Base-by-base conservation (phyloP, 768 basidiomycete genomes). In the Nidularia pulvinata region DNA sequence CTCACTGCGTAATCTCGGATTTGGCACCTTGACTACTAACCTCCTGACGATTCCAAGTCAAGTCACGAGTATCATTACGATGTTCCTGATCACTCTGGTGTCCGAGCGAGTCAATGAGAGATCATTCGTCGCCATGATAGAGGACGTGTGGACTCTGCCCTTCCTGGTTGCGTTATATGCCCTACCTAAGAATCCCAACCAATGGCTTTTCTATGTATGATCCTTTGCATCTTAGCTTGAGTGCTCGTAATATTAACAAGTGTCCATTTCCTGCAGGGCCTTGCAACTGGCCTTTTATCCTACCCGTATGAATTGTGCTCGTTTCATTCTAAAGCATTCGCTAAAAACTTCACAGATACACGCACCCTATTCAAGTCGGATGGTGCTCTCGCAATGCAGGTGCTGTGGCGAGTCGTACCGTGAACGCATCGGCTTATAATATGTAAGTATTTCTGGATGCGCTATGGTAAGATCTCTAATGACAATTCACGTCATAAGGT, bases 361-460 rank as follows among this genome's bases (percentile, higher is more conserved):
- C 75, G 11, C 80, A 81, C 56, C 76, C 80, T 2, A 79, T 82
- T 37, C 78, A 82, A 66, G 79, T 83, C 7, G 81, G 66, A 19
- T 85, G 81, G 83, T 81, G 80, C 57, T 84, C 83, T 11, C 77
- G 82, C 32, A 85, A 85, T 54, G 71, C 82, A 0, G 83, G 83
- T 33, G 81, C 75, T 2, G 84, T 85, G 9, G 81, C 83, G 6
- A 81, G 80, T 53, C 71, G 83, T 10, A 84, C 83, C 0, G 82
- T 84, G 48, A 83, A 81, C 50, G 82, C 80, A 0, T 83, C 83
- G 1, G 46, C 85, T 46, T 84, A 83, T 57, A 84, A 84, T 60
- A 84, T 83, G 81, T 72, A 11, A 13, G 65, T 59, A 42, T 42
- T 11, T 42, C 39, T 30, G 19, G 34, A 16, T 49, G 13, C 11